Base-by-base conservation (phyloP, 306 rosid species). In the Rubus parviflorus region DNA sequence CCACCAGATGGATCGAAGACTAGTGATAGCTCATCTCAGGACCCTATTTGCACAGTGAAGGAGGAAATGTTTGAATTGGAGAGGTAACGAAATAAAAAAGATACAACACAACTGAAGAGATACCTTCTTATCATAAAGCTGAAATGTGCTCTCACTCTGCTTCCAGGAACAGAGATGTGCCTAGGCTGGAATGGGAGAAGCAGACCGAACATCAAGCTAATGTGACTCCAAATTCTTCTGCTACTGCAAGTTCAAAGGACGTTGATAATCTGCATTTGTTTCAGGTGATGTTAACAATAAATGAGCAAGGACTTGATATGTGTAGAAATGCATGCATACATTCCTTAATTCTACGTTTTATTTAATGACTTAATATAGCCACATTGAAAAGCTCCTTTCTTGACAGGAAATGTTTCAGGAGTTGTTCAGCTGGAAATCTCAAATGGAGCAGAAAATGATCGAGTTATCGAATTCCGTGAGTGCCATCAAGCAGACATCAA, bases 401-500 rank as follows among this genome's bases (percentile, higher is more conserved):
- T 64, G 70, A 48, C 96, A 90, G 96, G 98, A 90, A 75, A 89
- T 85, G 94, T 80, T 89, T 74, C 78, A 74, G 88, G 97, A 93
- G 83, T 80, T 90, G 71, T 81, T 81, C 62, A 90, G 85, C 79
- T 93, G 98, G 98, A 93, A 86, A 84, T 93, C 91, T 73, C 81
- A 84, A 79, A 84, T 79, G 81, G 98, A 93, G 82, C 89, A 85
- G 85, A 91, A 86, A 88, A 81, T 93, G 77, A 49, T 76, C 75
- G 94, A 90, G 79, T 49, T 93, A 63, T 81, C 92, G 47, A 86
- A 89, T 82, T 68, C 86, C 19, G 86, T 90, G 80, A 80, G 67
- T 81, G 86, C 86, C 75, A 83, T 89, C 43, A 64, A 68, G 88
- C 87, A 87, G 85, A 80, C 86, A 47, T 58, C 85, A 47, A 77